These are phyloP conservation scores for Pisolithus albus DNA, from an alignment of 768 basidiomycete genomes.

Conservation along the genomic window DNA sequence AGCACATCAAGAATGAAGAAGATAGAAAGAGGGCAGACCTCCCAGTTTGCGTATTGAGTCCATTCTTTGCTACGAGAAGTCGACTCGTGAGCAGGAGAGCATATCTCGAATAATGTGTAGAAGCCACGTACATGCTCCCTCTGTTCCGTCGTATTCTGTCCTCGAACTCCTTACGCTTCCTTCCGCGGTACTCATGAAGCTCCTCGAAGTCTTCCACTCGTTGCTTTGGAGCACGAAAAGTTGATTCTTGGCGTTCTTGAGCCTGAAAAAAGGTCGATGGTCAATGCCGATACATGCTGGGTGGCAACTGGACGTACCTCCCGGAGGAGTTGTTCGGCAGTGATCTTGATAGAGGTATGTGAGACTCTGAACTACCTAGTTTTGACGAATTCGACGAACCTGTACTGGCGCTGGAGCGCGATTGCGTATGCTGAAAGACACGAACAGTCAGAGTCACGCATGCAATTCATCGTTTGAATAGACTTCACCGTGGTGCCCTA, in stretches of 20 bases:
- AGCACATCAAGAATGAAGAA: not conserved
- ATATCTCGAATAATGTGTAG: not conserved
- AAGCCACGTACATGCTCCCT: slow-evolving; percentile 61
- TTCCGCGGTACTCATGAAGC: slow-evolving; percentile 81
- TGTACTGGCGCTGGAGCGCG: slow-evolving; percentile 91
- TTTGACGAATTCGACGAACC: slow-evolving; percentile 36
- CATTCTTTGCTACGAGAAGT: slow-evolving; percentile 62
- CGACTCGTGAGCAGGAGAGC: not conserved
- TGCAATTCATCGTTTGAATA: slow-evolving; percentile 1
- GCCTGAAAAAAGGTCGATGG: slow-evolving; percentile 44
- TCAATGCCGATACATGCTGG: not conserved
- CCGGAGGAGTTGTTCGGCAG: slow-evolving; percentile 94
- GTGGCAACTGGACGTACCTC: slow-evolving; percentile 48
- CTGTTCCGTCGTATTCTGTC: slow-evolving; percentile 76
- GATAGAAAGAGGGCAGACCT: slow-evolving; percentile 36
- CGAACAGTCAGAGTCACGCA: not conserved
- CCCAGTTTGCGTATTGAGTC: slow-evolving; percentile 84
- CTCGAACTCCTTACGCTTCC: slow-evolving; percentile 93
- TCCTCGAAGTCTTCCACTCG: slow-evolving; percentile 95
- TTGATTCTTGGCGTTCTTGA: slow-evolving; percentile 93
- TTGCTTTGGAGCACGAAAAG: slow-evolving; percentile 88
- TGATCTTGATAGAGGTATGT: slow-evolving; percentile 56
- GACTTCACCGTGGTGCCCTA: slow-evolving; percentile 59
- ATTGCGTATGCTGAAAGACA: slow-evolving; percentile 76
- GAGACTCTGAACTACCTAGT: slow-evolving; percentile 6